A percentile compares a stretch with the other conserved stretches of the same genome.
These are phyloP conservation scores for Ceratocystis huliohia DNA, from an alignment of 2,329 filamentous ascomycete species.

Conservation along the genomic window DNA sequence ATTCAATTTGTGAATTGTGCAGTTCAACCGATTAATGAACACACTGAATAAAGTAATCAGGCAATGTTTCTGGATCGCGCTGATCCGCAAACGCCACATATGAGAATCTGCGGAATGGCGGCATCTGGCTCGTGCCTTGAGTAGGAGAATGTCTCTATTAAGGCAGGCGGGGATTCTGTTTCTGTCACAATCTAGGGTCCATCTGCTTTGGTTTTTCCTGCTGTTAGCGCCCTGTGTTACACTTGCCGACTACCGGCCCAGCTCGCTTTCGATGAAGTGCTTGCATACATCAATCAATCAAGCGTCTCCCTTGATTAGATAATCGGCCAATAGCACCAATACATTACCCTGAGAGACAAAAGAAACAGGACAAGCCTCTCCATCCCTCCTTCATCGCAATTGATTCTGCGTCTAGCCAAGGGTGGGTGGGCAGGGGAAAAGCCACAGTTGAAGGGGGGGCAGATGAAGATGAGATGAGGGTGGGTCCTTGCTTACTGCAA, in stretches of 20 bases:
- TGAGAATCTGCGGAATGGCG: constrained; percentile 1
- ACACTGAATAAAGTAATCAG: not conserved
- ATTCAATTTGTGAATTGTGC: not conserved
- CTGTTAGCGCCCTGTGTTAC: not conserved
- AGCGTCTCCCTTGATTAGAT: not conserved
- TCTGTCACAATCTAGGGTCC: not conserved
- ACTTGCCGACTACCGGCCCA: not conserved
- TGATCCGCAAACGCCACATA: not conserved
- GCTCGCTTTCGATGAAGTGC: not conserved
- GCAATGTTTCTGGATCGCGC: not conserved
- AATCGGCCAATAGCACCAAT: not conserved
- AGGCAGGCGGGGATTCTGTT: not conserved
- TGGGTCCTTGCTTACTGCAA: not conserved
- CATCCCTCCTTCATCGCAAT: not conserved
- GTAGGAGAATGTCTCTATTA: not conserved
- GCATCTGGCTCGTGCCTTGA: not conserved
- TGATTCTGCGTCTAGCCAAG: not conserved
- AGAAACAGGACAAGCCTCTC: not conserved
- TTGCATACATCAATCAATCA: not conserved
- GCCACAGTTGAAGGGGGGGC: not conserved
- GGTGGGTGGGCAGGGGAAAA: not conserved
- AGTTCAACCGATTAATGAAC: not conserved
- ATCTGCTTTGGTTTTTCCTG: not conserved
- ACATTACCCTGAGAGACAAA: not conserved
- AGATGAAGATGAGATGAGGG: not conserved